Evolutionary conservation across 208 protist species (phyloP).

Genomic region (Strigomonas culicis): DNA sequence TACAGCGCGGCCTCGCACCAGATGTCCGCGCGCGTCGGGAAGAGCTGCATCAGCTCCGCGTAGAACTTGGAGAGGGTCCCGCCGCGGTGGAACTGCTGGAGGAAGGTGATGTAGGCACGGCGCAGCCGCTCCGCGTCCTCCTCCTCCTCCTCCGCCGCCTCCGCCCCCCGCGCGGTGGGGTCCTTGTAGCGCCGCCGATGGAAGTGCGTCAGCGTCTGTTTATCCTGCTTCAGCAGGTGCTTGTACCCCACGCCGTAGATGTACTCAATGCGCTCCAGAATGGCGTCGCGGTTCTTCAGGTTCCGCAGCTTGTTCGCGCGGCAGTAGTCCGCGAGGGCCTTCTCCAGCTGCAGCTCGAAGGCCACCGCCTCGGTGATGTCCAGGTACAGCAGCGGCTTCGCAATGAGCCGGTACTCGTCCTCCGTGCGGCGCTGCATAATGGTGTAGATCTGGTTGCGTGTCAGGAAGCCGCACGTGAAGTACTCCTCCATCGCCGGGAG

Average conservation of each 20-base stretch:
- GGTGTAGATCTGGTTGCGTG: slow-evolving; percentile 53
- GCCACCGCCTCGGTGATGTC: slow-evolving; percentile 73
- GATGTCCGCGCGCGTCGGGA: slow-evolving; percentile 55
- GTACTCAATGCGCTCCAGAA: slow-evolving; percentile 76
- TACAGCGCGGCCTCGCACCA: slow-evolving; percentile 81
- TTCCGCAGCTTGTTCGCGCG: slow-evolving; percentile 47
- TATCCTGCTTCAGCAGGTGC: slow-evolving; percentile 46
- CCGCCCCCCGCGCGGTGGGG: too few species aligned
- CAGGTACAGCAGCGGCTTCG: slow-evolving; percentile 79
- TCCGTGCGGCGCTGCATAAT: slow-evolving; percentile 70
- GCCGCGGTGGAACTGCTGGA: slow-evolving; percentile 56
- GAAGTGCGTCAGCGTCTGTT: slow-evolving; percentile 40
- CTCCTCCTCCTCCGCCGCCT: too few species aligned
- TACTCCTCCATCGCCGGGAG: slow-evolving; percentile 82
- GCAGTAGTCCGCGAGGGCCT: slow-evolving; percentile 61
- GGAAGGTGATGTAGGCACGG: slow-evolving; percentile 28
- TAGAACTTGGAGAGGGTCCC: slow-evolving; percentile 67
- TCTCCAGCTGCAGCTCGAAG: slow-evolving; percentile 78
- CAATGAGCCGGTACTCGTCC: slow-evolving; percentile 86
- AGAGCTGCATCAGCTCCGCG: slow-evolving; percentile 63
- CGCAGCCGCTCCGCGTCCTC: background rate
- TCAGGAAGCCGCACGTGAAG: slow-evolving; percentile 81
- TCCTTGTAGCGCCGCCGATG: background rate
- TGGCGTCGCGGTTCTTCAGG: slow-evolving; percentile 74
- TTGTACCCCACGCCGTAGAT: slow-evolving; percentile 83